Evolutionary conservation across 805 yeast genomes (phyloP).

Genomic region (Suhomyces prunicola): DNA sequence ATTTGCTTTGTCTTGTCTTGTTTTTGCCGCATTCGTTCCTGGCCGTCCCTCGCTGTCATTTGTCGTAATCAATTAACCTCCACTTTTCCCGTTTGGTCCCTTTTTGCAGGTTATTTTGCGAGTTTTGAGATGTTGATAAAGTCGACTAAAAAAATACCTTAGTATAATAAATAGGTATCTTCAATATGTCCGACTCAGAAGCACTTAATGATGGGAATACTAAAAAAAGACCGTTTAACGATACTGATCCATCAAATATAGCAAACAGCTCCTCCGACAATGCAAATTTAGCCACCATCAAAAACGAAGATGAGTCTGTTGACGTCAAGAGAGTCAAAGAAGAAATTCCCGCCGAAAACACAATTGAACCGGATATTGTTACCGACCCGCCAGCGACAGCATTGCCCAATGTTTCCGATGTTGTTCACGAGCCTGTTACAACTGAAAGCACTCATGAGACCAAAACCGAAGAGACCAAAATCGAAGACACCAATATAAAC

Average conservation of each 20-base stretch:
- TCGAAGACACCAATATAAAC: not conserved
- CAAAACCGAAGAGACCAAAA: not conserved
- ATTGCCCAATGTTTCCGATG: not conserved
- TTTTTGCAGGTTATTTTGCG: constrained; percentile 1
- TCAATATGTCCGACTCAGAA: constrained; percentile 1
- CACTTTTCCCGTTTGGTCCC: not conserved
- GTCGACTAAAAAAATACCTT: constrained; percentile 2
- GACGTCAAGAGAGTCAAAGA: not conserved
- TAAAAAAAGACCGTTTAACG: not conserved
- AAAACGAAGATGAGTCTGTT: not conserved
- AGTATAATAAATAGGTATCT: not conserved
- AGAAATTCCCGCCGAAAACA: not conserved
- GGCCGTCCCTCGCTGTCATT: not conserved
- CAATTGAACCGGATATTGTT: not conserved
- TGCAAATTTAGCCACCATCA: not conserved
- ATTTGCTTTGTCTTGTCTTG: not conserved
- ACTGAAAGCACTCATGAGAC: not conserved
- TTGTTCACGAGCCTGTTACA: not conserved
- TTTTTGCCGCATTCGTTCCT: not conserved
- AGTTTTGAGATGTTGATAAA: not conserved
- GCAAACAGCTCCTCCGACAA: not conserved
- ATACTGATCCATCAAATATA: not conserved
- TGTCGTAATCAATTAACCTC: not conserved
- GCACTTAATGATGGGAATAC: not conserved
- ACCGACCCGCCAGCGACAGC: not conserved